Evolutionary conservation across 495 filamentous ascomycete genomes (phyloP).

Genomic region (Oidiodendron maius): DNA sequence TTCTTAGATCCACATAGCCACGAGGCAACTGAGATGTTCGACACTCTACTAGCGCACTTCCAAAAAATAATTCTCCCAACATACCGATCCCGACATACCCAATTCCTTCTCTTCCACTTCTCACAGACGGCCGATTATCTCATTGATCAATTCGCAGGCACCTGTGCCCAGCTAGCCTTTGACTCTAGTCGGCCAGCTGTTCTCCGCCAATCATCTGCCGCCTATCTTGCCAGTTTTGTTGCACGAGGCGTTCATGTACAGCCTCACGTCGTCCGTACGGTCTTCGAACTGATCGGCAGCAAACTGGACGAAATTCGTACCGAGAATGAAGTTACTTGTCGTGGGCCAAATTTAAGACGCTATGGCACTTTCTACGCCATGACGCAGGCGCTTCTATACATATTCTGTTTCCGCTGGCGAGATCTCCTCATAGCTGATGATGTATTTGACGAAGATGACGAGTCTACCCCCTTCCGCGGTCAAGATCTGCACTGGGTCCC

Average conservation of each 20-base stretch:
- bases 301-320: conserved; percentile 64
- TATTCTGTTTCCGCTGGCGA: conserved; percentile 98
- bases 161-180: conserved; percentile 64
- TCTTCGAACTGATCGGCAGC: conserved; percentile 67
- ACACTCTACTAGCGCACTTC: conserved; percentile 77
- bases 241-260: conserved; percentile 78
- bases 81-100: conserved; percentile 77
- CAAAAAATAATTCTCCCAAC: conserved; percentile 80
- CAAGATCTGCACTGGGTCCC: conserved; percentile 69
- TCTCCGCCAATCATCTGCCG: conserved; percentile 72
- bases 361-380: conserved; percentile 84
- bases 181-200: conserved; percentile 54
- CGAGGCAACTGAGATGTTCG: conserved; percentile 48
- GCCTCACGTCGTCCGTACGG: conserved; percentile 64
- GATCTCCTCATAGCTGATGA: conserved; percentile 64
- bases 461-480: conserved; percentile 45
- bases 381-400: conserved; percentile 83
- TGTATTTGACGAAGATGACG: conserved; percentile 49
- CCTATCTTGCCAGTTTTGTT: conserved; percentile 92
- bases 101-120: conserved; percentile 93
- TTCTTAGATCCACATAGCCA: conserved; percentile 51
- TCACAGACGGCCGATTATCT: conserved; percentile 69
- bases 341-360: conserved; percentile 74
- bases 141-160: conserved; percentile 74
- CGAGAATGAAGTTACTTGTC: conserved; percentile 60